These are phyloP conservation scores for Fusarium pseudocircinatum DNA, from an alignment of 2,329 filamentous ascomycete genomes.

Conservation along the genomic window DNA sequence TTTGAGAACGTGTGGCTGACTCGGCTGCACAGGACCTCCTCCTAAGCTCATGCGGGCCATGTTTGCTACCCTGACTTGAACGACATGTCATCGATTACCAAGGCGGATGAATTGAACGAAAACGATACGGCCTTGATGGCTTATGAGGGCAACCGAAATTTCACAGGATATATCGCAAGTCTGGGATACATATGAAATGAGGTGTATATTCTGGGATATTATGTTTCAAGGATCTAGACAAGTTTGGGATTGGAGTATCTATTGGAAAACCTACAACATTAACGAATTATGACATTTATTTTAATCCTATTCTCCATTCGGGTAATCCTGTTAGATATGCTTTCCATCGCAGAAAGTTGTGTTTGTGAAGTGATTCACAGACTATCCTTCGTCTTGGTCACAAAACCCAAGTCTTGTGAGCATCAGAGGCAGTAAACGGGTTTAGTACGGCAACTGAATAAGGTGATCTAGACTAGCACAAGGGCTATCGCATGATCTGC, in stretches of 20 bases:
- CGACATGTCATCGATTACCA: not conserved
- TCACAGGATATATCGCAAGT: constrained; percentile 19
- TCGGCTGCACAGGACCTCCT: constrained; percentile 63
- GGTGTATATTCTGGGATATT: constrained; percentile 14
- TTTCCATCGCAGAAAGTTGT: not conserved
- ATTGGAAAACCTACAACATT: constrained; percentile 34
- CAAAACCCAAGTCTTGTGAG: not conserved
- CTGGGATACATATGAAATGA: constrained; percentile 1
- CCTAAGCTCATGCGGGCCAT: constrained; percentile 73
- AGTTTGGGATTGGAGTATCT: constrained; percentile 16
- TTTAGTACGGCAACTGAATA: not conserved
- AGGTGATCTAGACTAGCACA: not conserved
- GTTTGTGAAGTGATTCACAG: not conserved
- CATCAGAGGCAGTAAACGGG: not conserved
- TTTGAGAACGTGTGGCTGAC: constrained; percentile 46
- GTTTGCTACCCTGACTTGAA: constrained; percentile 74
- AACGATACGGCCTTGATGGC: constrained; percentile 12
- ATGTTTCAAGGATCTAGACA: constrained; percentile 25
- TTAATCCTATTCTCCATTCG: not conserved
- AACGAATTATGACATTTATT: constrained; percentile 22
- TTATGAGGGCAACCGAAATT: constrained; percentile 9
- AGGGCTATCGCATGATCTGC: not conserved
- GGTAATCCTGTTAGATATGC: fast-evolving
- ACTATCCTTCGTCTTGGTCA: not conserved
- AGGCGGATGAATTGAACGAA: constrained; percentile 18